Evolutionary conservation across 2,329 filamentous ascomycete species (phyloP).

Genomic region (Penicillium hesseltinei): DNA sequence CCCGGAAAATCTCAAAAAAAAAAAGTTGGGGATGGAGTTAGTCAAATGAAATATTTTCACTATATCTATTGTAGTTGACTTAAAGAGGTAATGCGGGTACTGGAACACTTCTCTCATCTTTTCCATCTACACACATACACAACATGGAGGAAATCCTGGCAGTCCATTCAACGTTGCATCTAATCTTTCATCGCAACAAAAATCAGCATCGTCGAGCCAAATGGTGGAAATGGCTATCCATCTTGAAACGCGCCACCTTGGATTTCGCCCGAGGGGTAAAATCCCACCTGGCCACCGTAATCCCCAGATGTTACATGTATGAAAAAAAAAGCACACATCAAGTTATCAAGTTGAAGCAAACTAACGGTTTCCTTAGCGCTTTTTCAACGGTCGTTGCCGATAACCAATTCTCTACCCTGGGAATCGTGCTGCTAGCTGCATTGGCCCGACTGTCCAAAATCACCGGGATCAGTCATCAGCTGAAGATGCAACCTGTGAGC

Average conservation of each 20-base stretch:
- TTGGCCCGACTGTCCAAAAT: conserved; percentile 59
- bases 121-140: not conserved
- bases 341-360: no score
- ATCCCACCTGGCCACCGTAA: conserved; percentile 31
- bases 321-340: conserved; percentile 13
- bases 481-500: conserved; percentile 12
- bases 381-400: conserved; percentile 72
- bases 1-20: not conserved
- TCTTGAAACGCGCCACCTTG: conserved; percentile 65
- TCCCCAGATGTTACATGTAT: conserved; percentile 46
- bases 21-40: not conserved
- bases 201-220: conserved; percentile 81
- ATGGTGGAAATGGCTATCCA: conserved; percentile 77
- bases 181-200: conserved; percentile 78
- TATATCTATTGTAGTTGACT: no score
- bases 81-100: no score
- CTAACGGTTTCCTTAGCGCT: conserved; percentile 28
- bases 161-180: conserved; percentile 55
- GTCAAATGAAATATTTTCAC: not conserved
- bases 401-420: conserved; percentile 69
- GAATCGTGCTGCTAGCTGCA: conserved; percentile 64
- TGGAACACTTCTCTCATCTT: no score
- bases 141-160: conserved; percentile 27
- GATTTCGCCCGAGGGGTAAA: conserved; percentile 49
- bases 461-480: conserved; percentile 34